phyloP scores from a whole-genome alignment of 2,329 filamentous ascomycete genomes.

The Cladosporium sp. region DNA sequence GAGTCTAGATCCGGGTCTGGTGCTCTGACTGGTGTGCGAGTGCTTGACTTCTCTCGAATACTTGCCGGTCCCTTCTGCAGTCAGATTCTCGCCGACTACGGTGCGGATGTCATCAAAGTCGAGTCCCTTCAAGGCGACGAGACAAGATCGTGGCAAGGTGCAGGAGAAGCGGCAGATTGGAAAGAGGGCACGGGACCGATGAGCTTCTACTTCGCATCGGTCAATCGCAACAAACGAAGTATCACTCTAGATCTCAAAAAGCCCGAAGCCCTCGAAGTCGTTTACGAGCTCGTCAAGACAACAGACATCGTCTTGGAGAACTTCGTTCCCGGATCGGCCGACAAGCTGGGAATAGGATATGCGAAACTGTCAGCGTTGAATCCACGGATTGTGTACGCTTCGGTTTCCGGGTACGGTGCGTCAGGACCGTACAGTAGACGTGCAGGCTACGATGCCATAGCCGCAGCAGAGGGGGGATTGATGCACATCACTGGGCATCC shows the following conservation, averaged over 20 bases:
- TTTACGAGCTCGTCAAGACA: conserved; percentile 33
- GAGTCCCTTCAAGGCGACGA: conserved; percentile 25
- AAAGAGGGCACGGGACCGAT: conserved; percentile 30
- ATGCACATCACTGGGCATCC: conserved; percentile 43
- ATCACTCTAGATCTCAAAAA: conserved; percentile 39
- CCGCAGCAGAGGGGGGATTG: conserved; percentile 40
- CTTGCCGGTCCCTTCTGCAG: conserved; percentile 20
- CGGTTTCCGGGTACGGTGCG: conserved; percentile 42
- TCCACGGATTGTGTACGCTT: conserved; percentile 40
- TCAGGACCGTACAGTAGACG: conserved; percentile 40
- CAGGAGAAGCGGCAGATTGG: conserved; percentile 26
- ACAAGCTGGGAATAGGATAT: conserved; percentile 40
- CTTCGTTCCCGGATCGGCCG: conserved; percentile 41
- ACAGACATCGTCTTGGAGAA: conserved; percentile 44
- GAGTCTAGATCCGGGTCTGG: conserved; percentile 3
- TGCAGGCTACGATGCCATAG: conserved; percentile 46
- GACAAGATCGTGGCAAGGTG: conserved; percentile 31
- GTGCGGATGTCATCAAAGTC: conserved; percentile 30
- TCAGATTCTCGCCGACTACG: conserved; percentile 29
- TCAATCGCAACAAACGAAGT: conserved; percentile 45
- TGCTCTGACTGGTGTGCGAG: conserved; percentile 19
- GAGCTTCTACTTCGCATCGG: conserved; percentile 41
- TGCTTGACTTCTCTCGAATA: conserved; percentile 26
- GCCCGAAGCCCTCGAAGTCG: conserved; percentile 30
- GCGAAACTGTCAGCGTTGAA: conserved; percentile 35